Evolutionary conservation across 768 basidiomycete species (phyloP), one percentile per base, ranked within the genome.

Genomic region (Hypholoma sublateritium): DNA sequence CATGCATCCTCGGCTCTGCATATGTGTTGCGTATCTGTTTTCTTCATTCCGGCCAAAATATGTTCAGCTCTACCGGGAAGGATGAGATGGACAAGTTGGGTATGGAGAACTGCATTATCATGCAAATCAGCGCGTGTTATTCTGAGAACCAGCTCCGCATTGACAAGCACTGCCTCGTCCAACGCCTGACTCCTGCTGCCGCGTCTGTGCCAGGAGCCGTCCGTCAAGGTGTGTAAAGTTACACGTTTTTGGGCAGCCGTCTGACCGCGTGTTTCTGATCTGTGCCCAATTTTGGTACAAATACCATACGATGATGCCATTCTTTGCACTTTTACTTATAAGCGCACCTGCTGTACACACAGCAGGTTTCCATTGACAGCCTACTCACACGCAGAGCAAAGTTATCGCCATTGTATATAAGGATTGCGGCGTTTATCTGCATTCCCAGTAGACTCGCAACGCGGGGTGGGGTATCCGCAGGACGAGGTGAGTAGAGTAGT

Each of bases 131-230:
- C 19, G 17, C 28, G 28, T n/a, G 35, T 46, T 37, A 48, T 50
- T 41, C 35, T 46, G 22, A 34, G 53, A 22, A 35, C 32, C 53
- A 32, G 19, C 21, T 53, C 42, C 42, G 53, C 43, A n/a, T 58
- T 61, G 60, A 60, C 59, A 59, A 59, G 62, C 62, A 63, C 62
- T 39, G 62, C 62, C 62, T 63, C 58, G 55, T 61, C 56, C 25
- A 34, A 48, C 25, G 21, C 19, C 35, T 32, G 28, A 44, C 22
- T 22, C 19, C 43, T 11, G 19, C 36, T 35, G 45, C 43, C 53
- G 32, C 25, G 28, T 42, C 41, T 45, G 11, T 28, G n/a, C 41
- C 24, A 19, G 13, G 41, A 47, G n/a, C 50, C 28, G 25, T 42
- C 51, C 50, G 58, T 47, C 46, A 49, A 56, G 59, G 62, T 63